Conservation (phyloP, 192 early-diverging fungal species). For the Coemansia sp. region DNA sequence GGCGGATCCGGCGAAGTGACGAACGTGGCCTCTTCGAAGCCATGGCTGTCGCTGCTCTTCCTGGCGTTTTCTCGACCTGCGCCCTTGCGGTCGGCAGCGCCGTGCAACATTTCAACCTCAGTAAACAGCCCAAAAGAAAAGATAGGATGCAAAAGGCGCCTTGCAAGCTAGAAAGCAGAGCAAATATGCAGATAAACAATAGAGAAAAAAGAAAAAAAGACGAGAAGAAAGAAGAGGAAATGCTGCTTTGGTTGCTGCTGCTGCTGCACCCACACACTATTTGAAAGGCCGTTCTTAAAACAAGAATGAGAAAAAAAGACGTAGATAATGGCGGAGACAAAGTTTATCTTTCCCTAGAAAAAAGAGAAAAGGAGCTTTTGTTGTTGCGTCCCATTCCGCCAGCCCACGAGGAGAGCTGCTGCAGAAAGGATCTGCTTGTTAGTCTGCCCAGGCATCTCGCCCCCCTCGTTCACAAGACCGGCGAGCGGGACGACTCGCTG, state of each 20-base stretch:
- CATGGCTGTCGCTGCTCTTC: slow-evolving; percentile 24
- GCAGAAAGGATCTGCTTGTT: not conserved
- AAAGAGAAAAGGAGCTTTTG: no score
- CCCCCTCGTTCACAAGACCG: no score
- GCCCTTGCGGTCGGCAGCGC: not conserved
- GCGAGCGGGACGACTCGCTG: not conserved
- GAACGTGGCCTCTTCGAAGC: slow-evolving; percentile 38
- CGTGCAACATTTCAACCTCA: slow-evolving; percentile 4
- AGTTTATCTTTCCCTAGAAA: not conserved
- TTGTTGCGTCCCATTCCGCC: no score
- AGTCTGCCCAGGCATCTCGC: no score
- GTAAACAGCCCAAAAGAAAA: not conserved
- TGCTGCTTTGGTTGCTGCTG: no score
- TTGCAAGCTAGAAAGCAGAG: not conserved
- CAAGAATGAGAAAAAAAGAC: no score
- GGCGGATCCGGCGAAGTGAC: slow-evolving; percentile 15
- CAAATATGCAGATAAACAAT: not conserved
- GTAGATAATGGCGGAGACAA: no score
- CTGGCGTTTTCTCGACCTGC: not conserved
- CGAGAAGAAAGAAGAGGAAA: no score
- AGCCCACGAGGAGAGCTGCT: no score
- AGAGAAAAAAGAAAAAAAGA: no score
- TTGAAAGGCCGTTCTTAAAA: no score
- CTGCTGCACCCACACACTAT: no score
- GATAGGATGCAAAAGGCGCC: not conserved